A percentile compares a stretch with the other conserved stretches of the same genome.
These are phyloP conservation scores for Colletotrichum phormii DNA, from an alignment of 2,329 filamentous ascomycete species.

Conservation along the genomic window DNA sequence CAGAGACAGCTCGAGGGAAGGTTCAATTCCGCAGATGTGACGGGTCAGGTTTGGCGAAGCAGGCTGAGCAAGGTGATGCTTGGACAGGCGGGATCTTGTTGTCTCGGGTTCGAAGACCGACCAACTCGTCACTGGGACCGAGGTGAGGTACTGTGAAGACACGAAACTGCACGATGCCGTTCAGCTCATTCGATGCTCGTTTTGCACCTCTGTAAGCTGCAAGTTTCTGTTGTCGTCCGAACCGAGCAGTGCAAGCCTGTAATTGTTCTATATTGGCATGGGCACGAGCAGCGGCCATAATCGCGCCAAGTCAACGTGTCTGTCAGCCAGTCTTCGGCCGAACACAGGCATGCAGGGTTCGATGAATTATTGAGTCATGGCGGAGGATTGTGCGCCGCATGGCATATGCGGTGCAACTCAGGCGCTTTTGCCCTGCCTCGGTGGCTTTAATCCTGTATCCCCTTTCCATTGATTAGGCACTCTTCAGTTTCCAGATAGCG, in stretches of 20 bases:
- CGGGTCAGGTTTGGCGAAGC: not conserved
- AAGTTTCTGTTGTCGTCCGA: not conserved
- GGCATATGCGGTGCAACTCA: slow-evolving; percentile 28
- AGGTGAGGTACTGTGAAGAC: too few species aligned
- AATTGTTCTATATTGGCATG: not conserved
- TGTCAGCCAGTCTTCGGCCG: slow-evolving; percentile 15
- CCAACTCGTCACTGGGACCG: not conserved
- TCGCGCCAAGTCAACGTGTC: not conserved
- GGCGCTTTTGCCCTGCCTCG: slow-evolving; percentile 6
- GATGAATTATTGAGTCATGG: slow-evolving; percentile 27
- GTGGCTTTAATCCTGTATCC: not conserved
- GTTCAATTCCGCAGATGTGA: not conserved
- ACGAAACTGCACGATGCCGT: not conserved
- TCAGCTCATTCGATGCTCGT: not conserved
- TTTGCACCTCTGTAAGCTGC: not conserved
- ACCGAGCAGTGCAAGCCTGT: not conserved
- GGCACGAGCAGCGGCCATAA: not conserved
- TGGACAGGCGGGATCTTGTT: not conserved
- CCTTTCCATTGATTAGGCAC: not conserved
- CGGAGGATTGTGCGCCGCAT: slow-evolving; percentile 32
- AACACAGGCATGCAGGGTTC: slow-evolving; percentile 28
- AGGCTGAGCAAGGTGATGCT: not conserved
- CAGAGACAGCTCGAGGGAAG: not conserved
- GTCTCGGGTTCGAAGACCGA: not conserved
- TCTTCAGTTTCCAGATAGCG: not conserved